A percentile compares a stretch with the other conserved stretches of the same genome.
phyloP scores from a whole-genome alignment of 148 eudicot genomes.

The Bassia scoparia region DNA sequence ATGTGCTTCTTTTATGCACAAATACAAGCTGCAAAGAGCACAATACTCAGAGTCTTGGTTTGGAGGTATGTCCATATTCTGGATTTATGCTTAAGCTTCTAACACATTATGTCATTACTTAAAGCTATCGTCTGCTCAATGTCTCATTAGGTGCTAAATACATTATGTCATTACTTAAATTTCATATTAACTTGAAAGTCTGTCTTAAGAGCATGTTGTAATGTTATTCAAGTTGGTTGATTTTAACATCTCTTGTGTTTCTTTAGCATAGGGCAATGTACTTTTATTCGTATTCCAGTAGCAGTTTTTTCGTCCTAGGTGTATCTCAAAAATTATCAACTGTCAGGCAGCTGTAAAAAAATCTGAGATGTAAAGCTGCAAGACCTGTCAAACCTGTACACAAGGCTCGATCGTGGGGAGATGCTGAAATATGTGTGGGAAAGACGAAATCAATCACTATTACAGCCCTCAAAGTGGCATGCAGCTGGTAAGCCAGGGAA shows the following conservation, averaged over 20 bases:
- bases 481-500: slow-evolving; percentile 45
- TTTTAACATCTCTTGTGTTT: too few species aligned
- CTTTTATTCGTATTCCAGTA: too few species aligned
- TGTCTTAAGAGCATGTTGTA: too few species aligned
- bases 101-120: background rate
- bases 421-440: slow-evolving; percentile 61
- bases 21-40: slow-evolving; percentile 51
- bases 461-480: slow-evolving; percentile 72
- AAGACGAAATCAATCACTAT: slow-evolving; percentile 51
- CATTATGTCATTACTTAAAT: too few species aligned
- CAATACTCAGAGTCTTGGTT: slow-evolving; percentile 8
- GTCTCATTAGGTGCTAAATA: too few species aligned
- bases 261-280: too few species aligned
- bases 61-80: slow-evolving; percentile 39
- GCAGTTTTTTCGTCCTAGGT: too few species aligned
- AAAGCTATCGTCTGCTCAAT: background rate
- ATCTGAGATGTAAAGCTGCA: slow-evolving; percentile 71
- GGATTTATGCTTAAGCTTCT: background rate
- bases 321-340: slow-evolving; percentile 8
- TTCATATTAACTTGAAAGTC: too few species aligned
- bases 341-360: slow-evolving; percentile 36
- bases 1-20: slow-evolving; percentile 59
- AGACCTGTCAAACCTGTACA: slow-evolving; percentile 66
- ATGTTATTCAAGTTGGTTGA: too few species aligned
- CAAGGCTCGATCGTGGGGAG: slow-evolving; percentile 59